Evolutionary conservation across 2,329 filamentous ascomycete genomes (phyloP), one percentile per base, ranked within the genome.

Genomic region (Beauveria medogensis): DNA sequence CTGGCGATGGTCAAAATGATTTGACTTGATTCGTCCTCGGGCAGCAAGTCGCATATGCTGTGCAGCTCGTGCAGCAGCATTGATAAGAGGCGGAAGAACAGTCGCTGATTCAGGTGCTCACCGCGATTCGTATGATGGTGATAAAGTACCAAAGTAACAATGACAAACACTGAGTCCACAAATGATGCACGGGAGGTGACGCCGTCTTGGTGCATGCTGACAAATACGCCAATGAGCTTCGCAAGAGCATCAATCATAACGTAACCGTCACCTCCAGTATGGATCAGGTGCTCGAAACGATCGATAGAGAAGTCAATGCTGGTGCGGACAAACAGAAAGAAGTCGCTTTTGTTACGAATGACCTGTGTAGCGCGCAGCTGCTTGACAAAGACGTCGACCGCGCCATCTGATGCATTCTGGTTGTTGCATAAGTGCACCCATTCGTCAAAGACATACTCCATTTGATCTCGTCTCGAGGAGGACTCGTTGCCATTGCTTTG

Each of bases 391-490:
- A 90, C 84, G 6, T 82, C 77, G 59, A 86, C 80, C 0, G 87
- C 83, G 69, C 88, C 89, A 64, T 91, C 88, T 4, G 88, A 86
- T 4, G 88, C 85, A 66, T 87, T 85, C n/a, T 86, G 82, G 67
- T 91, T 90, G 72, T 89, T 89, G 75, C 82, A 88, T 8, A 97
- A 82, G 63, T 88, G 86, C 30, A 93, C 84, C 94, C 94, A 99
- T 75, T 99, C 94, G 48, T 93, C 92, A 69, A 99, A 97, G 22
- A 97, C 82, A 70, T 99, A 97, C 67, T 95, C 91, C 75, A 96
- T 85, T 72, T 97, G 91, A 64, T 96, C 91, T 64, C 87, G 85
- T 66, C 87, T 87, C 37, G 83, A 79, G 44, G 77, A 72, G 44
- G 55, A 59, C 37, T 69, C 67, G 55, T 84, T 81, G 61, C 87